phyloP scores from a whole-genome alignment of 768 basidiomycete genomes.

The Pilatotrama ljubarskyi region DNA sequence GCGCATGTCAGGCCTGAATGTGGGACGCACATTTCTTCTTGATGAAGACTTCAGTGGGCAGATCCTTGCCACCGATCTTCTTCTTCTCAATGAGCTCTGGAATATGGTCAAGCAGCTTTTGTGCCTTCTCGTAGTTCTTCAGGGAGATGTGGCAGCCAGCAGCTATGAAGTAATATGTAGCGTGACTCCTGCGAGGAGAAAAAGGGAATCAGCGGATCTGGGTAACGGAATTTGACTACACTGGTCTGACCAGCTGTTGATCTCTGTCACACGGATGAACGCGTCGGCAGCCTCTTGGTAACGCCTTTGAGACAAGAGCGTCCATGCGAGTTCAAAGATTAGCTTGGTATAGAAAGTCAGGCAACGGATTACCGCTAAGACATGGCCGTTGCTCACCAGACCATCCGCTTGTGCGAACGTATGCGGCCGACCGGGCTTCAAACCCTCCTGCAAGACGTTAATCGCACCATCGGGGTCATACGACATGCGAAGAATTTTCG shows the following conservation, averaged over 20 bases:
- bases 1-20: no score
- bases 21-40: slow-evolving; percentile 72
- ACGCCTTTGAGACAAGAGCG: slow-evolving; percentile 58
- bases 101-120: slow-evolving; percentile 60
- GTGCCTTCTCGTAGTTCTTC: slow-evolving; percentile 56
- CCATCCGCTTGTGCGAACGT: slow-evolving; percentile 74
- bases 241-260: slow-evolving; percentile 67
- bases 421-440: slow-evolving; percentile 52
- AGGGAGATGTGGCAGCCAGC: slow-evolving; percentile 71
- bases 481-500: slow-evolving; percentile 75
- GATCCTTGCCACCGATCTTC: slow-evolving; percentile 64
- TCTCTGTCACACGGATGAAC: slow-evolving; percentile 61
- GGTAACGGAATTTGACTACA: no score
- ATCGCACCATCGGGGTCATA: slow-evolving; percentile 67
- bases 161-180: slow-evolving; percentile 75
- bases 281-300: slow-evolving; percentile 69
- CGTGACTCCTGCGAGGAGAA: slow-evolving; percentile 58
- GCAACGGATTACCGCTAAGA: neutral
- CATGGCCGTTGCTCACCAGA: slow-evolving; percentile 43
- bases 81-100: slow-evolving; percentile 58
- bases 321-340: slow-evolving; percentile 80
- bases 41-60: slow-evolving; percentile 77
- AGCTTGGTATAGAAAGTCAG: slow-evolving; percentile 48
- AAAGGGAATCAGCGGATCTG: no score
- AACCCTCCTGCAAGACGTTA: slow-evolving; percentile 54